These are phyloP conservation scores for Nicotiana otophora DNA, from an alignment of 257 asterid genomes.

Conservation along the genomic window DNA sequence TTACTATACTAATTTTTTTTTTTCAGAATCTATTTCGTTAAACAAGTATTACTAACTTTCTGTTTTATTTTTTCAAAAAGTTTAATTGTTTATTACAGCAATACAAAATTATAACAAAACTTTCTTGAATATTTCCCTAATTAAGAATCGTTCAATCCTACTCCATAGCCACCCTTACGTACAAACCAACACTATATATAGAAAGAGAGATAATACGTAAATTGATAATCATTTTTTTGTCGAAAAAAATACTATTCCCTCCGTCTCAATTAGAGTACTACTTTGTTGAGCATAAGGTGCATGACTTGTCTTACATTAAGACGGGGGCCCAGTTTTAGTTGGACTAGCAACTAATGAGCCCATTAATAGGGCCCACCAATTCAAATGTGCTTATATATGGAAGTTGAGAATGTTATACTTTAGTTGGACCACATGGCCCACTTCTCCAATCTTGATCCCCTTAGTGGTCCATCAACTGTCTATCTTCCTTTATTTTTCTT, in stretches of 20 bases:
- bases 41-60: no score
- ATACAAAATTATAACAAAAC: no score
- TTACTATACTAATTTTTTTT: no score
- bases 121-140: no score
- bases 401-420: not conserved
- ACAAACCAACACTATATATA: not conserved
- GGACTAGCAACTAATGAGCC: not conserved
- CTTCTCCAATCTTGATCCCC: not conserved
- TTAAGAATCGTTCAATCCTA: not conserved
- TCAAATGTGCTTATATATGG: not conserved
- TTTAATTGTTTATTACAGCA: no score
- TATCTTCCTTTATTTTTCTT: not conserved
- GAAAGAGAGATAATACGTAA: not conserved
- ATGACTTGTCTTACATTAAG: not conserved
- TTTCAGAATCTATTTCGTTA: no score
- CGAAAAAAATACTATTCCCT: no score
- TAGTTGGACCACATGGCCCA: not conserved
- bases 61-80: no score
- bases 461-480: not conserved
- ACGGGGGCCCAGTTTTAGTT: not conserved
- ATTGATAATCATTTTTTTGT: not conserved
- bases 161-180: not conserved
- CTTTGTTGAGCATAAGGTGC: slow-evolving; percentile 1
- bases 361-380: not conserved
- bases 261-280: not conserved